Evolutionary conservation across 495 filamentous ascomycete species (phyloP), one percentile per base, ranked within the genome.

Genomic region (Gamarada debralockiae): DNA sequence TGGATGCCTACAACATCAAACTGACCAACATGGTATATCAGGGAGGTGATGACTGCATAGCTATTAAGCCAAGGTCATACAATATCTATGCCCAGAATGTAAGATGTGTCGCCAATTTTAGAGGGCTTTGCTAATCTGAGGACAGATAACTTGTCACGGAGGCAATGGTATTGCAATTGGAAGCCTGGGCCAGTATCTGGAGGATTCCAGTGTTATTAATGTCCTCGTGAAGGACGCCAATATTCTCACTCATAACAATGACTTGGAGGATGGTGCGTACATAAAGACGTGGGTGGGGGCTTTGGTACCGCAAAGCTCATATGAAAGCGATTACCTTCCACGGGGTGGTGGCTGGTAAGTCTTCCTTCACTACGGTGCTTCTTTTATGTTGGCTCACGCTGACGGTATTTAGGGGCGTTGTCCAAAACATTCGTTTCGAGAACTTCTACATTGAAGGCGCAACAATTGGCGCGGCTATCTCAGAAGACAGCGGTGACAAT

Each of bases 91-190:
- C 74, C 42, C 68, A 67, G n/a, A 77, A 80, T 50, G 73, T 74
- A 56, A 18, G 33, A 25, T 15, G 4, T 8, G 24, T 31, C 7
- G 36, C 38, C 18, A n/a, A n/a, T n/a, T n/a, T n/a, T n/a, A n/a
- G n/a, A n/a, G n/a, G n/a, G n/a, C n/a, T n/a, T n/a, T n/a, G n/a
- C n/a, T n/a, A n/a, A n/a, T n/a, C n/a, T n/a, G n/a, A n/a, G n/a
- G 25, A 25, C 52, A 66, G 53, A 41, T 63, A 0, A 77, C 73
- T 8, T 81, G 78, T 61, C 68, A 67, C 53, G 71, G 72, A 31
- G 78, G 77, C 5, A 83, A 81, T 51, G 79, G 79, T 23, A 73
- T 80, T 31, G 77, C 78, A 13, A 78, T 83, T 34, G 78, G 78
- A 2, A 74, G 70, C 61, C 67, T 80, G 9, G 78, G 78, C 23